These are phyloP conservation scores for Penium margaritaceum DNA, from an alignment of 139 green algal species.

Conservation along the genomic window DNA sequence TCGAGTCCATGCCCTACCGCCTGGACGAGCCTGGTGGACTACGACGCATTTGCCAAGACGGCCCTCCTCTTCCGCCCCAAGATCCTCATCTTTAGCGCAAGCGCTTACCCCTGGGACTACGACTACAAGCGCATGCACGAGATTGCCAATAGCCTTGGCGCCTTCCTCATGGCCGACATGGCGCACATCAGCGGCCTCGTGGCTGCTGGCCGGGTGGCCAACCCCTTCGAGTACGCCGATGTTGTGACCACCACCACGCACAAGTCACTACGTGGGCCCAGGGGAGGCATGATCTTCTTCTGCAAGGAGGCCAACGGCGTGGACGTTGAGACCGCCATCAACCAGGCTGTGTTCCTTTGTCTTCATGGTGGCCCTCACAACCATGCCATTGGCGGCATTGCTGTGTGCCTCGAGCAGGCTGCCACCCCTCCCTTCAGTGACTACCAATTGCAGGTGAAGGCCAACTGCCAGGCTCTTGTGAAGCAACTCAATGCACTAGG, in stretches of 20 bases:
- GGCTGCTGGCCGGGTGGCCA: constrained; percentile 53
- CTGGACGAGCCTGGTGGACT: constrained; percentile 65
- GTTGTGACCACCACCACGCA: constrained; percentile 91
- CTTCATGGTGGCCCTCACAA: constrained; percentile 74
- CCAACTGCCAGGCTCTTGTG: constrained; percentile 42
- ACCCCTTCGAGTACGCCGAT: constrained; percentile 57
- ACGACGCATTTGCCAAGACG: constrained; percentile 56
- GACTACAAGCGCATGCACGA: constrained; percentile 85
- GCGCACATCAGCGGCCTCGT: constrained; percentile 79
- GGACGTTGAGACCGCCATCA: constrained; percentile 71
- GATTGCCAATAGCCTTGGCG: constrained; percentile 54
- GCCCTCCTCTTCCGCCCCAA: constrained; percentile 67
- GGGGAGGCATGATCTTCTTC: constrained; percentile 88
- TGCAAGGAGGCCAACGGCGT: constrained; percentile 42
- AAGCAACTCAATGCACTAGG: constrained; percentile 59
- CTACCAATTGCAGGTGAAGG: constrained; percentile 64
- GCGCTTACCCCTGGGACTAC: constrained; percentile 77
- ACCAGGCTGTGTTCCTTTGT: constrained; percentile 83
- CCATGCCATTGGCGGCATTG: constrained; percentile 80
- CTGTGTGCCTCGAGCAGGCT: constrained; percentile 77
- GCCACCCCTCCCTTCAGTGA: constrained; percentile 66
- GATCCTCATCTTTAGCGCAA: constrained; percentile 59
- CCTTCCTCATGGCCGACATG: constrained; percentile 92
- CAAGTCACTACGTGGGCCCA: constrained; percentile 82
- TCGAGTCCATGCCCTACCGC: constrained; percentile 89